Conservation (phyloP, 2,329 filamentous ascomycete species). For the Remersonia thermophila region DNA sequence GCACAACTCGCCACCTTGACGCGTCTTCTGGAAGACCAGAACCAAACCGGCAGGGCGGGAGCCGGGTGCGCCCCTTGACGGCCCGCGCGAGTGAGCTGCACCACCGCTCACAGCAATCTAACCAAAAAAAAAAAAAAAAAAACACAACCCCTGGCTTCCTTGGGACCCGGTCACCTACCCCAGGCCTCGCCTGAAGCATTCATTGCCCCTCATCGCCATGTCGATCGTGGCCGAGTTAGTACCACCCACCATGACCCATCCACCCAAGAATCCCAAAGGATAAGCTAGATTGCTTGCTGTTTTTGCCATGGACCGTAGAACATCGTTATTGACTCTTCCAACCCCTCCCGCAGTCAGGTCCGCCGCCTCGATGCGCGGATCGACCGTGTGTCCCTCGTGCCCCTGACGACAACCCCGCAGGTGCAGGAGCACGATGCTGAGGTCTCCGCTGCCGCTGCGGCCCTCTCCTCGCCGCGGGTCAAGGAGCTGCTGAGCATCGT, state of each 20-base stretch:
- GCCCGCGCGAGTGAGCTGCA: no score
- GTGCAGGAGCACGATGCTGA: neutral
- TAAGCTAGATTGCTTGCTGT: no score
- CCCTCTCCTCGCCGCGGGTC: constrained; percentile 40
- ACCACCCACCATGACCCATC: constrained; percentile 2
- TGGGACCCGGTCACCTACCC: constrained; percentile 3
- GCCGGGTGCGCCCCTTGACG: neutral
- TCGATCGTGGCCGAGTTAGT: constrained; percentile 35
- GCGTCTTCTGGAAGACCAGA: constrained; percentile 8
- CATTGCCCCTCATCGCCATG: constrained; percentile 20
- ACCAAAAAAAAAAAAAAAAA: constrained; percentile 2
- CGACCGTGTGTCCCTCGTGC: constrained; percentile 45
- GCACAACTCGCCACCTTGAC: constrained; percentile 16
- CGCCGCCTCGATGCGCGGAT: constrained; percentile 53
- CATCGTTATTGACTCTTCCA: constrained; percentile 10
- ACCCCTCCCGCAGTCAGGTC: constrained; percentile 37
- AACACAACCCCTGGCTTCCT: constrained; percentile 2
- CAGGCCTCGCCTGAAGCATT: constrained; percentile 9
- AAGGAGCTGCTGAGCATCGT: constrained; percentile 55
- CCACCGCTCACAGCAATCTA: no score
- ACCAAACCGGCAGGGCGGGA: no score
- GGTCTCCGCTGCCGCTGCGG: constrained; percentile 20
- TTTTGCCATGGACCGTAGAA: constrained; percentile 1
- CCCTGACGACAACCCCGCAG: constrained; percentile 24
- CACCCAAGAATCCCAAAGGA: no score